A percentile compares a stretch with the other conserved stretches of the same genome.
phyloP scores from a whole-genome alignment of 75 land plant genomes.

The Pinus tabuliformis region DNA sequence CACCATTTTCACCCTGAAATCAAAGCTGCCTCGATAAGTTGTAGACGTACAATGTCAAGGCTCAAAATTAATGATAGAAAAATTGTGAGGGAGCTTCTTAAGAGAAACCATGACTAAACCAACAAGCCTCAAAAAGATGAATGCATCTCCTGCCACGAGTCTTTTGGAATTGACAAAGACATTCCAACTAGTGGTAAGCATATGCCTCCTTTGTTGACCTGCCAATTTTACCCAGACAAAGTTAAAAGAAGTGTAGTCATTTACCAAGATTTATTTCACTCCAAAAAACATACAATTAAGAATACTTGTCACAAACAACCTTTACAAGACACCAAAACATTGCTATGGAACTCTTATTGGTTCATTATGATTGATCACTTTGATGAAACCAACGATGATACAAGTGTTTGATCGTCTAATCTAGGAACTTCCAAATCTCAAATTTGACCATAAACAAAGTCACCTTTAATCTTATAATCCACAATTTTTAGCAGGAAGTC shows the following conservation, averaged over 20 bases:
- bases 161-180: constrained; percentile 89
- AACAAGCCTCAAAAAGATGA: constrained; percentile 71
- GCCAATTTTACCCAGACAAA: not conserved
- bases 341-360: not conserved
- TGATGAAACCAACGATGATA: not conserved
- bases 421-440: not conserved
- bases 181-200: constrained; percentile 96
- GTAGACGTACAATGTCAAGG: not conserved
- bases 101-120: not conserved
- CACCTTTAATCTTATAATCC: not conserved
- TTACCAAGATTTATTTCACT: not conserved
- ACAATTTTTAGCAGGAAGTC: not conserved
- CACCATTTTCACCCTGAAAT: constrained; percentile 48
- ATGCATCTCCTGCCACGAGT: constrained; percentile 85
- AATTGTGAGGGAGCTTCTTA: not conserved
- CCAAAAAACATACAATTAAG: not conserved
- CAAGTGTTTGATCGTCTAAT: not conserved
- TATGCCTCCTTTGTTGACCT: constrained; percentile 93
- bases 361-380: not conserved
- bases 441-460: not conserved
- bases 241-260: not conserved
- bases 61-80: not conserved
- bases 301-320: not conserved
- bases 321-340: too few species aligned
- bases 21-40: not conserved